These are phyloP conservation scores for Fusarium buxicola DNA, from an alignment of 2,329 filamentous ascomycete species.

Conservation along the genomic window DNA sequence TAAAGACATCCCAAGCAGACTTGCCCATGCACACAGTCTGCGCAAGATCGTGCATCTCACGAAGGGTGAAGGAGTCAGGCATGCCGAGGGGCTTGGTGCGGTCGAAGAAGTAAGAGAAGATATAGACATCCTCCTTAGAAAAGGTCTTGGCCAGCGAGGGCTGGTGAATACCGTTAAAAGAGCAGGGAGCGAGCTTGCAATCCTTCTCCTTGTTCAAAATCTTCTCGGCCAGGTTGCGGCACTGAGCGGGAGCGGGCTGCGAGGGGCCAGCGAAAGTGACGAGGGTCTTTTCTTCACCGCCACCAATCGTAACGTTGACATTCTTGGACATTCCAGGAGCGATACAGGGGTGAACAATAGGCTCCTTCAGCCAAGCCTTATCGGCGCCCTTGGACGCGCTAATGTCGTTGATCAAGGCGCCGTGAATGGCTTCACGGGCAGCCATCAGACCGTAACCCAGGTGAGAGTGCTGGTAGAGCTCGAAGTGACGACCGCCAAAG, in stretches of 20 bases:
- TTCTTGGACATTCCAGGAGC: constrained; percentile 80
- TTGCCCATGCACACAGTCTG: constrained; percentile 86
- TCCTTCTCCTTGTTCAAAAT: constrained; percentile 88
- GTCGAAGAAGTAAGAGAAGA: constrained; percentile 98
- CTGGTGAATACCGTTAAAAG: constrained; percentile 97
- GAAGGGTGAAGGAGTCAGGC: constrained; percentile 96
- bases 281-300: constrained; percentile 66
- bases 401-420: constrained; percentile 77
- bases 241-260: constrained; percentile 82
- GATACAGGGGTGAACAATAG: constrained; percentile 88
- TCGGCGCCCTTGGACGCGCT: constrained; percentile 71
- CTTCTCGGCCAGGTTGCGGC: constrained; percentile 89
- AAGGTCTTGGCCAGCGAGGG: constrained; percentile 94
- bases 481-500: constrained; percentile 91
- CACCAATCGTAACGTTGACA: constrained; percentile 77
- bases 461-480: constrained; percentile 97
- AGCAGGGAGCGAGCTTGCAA: constrained; percentile 90
- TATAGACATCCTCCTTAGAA: constrained; percentile 88
- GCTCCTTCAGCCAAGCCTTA: constrained; percentile 74
- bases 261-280: constrained; percentile 91
- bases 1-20: constrained; percentile 82
- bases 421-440: constrained; percentile 88
- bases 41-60: constrained; percentile 88
- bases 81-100: constrained; percentile 93
- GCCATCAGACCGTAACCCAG: constrained; percentile 97